These are phyloP conservation scores for Oemleria cerasiformis DNA, from an alignment of 306 rosid species.

Conservation along the genomic window DNA sequence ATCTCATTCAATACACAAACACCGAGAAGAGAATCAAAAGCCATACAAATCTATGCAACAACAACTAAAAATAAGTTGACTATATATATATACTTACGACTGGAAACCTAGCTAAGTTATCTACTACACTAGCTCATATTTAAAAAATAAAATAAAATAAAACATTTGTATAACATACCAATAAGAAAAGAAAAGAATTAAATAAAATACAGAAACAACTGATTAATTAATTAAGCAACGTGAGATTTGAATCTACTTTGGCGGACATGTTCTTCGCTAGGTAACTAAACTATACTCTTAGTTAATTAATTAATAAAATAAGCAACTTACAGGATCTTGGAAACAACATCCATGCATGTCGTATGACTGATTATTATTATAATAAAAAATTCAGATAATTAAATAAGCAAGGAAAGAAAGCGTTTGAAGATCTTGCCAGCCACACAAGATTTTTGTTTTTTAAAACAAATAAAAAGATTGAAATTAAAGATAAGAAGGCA, in stretches of 20 bases:
- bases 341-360: slow-evolving; percentile 10
- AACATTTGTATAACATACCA: neutral
- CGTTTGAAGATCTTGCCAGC: neutral
- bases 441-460: neutral
- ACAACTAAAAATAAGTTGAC: neutral
- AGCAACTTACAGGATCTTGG: neutral
- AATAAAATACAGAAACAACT: neutral
- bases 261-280: neutral
- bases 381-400: neutral
- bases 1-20: neutral
- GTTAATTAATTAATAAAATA: neutral
- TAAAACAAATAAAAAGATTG: neutral
- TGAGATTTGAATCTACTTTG: neutral
- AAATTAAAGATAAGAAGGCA: neutral
- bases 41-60: neutral
- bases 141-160: too few relatives aligned
- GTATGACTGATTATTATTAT: neutral
- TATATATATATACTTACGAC: neutral
- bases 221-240: neutral
- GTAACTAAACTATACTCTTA: neutral
- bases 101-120: neutral
- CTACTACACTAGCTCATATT: neutral
- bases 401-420: neutral
- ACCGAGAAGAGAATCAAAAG: neutral
- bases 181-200: neutral